Base-by-base conservation (phyloP, 1,139 yeast genomes). In the Pichia sp. region DNA sequence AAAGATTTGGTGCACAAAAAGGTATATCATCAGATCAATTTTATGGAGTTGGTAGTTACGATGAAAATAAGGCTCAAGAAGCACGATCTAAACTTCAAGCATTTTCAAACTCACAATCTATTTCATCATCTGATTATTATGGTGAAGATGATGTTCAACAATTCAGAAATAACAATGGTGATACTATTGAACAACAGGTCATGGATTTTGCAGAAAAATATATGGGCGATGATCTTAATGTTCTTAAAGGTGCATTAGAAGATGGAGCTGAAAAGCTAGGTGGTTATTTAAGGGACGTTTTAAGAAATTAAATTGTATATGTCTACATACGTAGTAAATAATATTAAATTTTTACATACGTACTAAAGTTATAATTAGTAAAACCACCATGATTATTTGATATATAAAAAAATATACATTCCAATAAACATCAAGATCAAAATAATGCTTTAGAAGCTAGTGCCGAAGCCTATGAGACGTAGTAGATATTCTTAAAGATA, bases 21-120 rank as follows among this genome's bases (percentile, higher is more conserved):
- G 96, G 90, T 48, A 94, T 92, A 56, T 90, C 97, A 0, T 89
- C 97, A 0, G 98, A 94, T 66, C 95, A 89, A 68, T 80, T 79
- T 64, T 92, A 92, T 65, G 96, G 97, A 16, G 82, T 96, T 61
- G 94, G 94, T 38, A 72, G 81, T 42, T 88, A 80, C 62, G 97
- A 88, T 60, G 86, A 86, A 57, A 72, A 72, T 11, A 86, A 88
- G 40, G 85, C 84, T 52, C 75, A 74, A 41, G 97, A 89, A 67
- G 97, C 97, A 5, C 75, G 75, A 54, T 64, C 77, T 26, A 89
- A 94, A 59, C 72, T 92, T 53, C 89, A 84, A 65, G 71, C 82
- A 9, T 94, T 86, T 67, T 79, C 77, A 51, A 95, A 94, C 45
- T 96, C 98, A 2, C 84, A 85, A 43, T 77, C 95, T 5, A 94